Evolutionary conservation across 345 rosid genomes (phyloP), one percentile per base, ranked within the genome.

Genomic region (Dovyalis caffra): DNA sequence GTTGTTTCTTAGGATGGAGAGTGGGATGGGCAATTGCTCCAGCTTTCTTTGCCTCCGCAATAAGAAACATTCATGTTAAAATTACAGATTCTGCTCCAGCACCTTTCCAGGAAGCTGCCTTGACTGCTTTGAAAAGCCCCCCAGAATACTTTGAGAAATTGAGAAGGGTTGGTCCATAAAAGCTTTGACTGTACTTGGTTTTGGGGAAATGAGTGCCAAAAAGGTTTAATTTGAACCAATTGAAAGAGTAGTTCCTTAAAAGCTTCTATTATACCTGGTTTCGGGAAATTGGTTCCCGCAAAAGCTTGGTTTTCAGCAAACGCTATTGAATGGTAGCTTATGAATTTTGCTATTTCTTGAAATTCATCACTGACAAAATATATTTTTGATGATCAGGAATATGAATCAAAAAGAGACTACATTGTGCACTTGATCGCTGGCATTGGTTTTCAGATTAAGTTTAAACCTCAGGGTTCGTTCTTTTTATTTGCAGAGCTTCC

Each of bases 1-100:
- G 71, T 38, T 73, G 32, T 77, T 65, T 68, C 60, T 70, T 73
- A 89, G 90, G 88, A 74, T 87, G 90, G 90, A 87, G 87, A 68
- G 71, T 89, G 28, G 91, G 93, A 66, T 87, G 93, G 91, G 91
- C 88, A 47, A 85, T 89, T 71, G 93, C 86, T 82, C 88, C 88
- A 32, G 78, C 87, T 28, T 49, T 32, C 78, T 72, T 84, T 33
- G 86, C 88, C 43, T 82, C 82, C 32, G 86, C 88, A 66, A 82
- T 84, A 58, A 83, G 78, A 76, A 87, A 84, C 83, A 89, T 89
- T 71, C 89, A 89, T 49, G 64, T 82, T 67, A 87, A 65, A 77
- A 40, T 89, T 69, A 87, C 89, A 7, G 89, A 83, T 84, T 87
- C 82, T 14, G 89, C 88, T 62, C 91, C 93, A 43, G 88, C 90